These are phyloP conservation scores for Castanea mollissima DNA, from an alignment of 306 rosid species.

Conservation along the genomic window DNA sequence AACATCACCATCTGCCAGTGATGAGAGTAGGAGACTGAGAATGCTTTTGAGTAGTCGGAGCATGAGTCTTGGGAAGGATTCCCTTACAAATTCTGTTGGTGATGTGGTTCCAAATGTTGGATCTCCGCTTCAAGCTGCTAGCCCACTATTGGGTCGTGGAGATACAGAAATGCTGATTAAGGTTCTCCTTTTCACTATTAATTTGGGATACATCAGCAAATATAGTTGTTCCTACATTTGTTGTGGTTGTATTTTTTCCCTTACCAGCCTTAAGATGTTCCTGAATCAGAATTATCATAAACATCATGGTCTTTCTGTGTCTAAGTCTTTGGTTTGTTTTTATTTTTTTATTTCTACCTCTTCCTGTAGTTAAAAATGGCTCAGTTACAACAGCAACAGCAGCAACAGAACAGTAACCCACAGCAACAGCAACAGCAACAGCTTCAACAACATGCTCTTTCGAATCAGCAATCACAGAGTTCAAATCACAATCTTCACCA, in stretches of 20 bases:
- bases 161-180: constrained; percentile 78
- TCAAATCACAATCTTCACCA: constrained; percentile 80
- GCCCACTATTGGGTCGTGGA: constrained; percentile 72
- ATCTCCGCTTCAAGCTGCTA: constrained; percentile 80
- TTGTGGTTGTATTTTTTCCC: constrained; percentile 9
- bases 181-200: constrained; percentile 45
- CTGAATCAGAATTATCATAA: background rate
- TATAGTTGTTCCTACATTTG: constrained; percentile 15
- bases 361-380: constrained; percentile 74
- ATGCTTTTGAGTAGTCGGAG: constrained; percentile 71
- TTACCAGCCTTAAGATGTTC: background rate
- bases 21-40: constrained; percentile 81
- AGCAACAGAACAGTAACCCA: constrained; percentile 49
- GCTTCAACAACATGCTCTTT: constrained; percentile 84
- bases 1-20: constrained; percentile 78
- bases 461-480: constrained; percentile 77
- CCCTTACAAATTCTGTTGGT: constrained; percentile 74
- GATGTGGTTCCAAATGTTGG: constrained; percentile 81
- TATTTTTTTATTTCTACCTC: too few relatives aligned
- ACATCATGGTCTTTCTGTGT: constrained; percentile 16
- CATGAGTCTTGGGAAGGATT: constrained; percentile 61
- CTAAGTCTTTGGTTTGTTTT: background rate
- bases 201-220: constrained; percentile 12
- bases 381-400: constrained; percentile 80
- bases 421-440: constrained; percentile 55